Evolutionary conservation across 2,329 filamentous ascomycete genomes (phyloP).

Genomic region (Phialemoniopsis sp.): DNA sequence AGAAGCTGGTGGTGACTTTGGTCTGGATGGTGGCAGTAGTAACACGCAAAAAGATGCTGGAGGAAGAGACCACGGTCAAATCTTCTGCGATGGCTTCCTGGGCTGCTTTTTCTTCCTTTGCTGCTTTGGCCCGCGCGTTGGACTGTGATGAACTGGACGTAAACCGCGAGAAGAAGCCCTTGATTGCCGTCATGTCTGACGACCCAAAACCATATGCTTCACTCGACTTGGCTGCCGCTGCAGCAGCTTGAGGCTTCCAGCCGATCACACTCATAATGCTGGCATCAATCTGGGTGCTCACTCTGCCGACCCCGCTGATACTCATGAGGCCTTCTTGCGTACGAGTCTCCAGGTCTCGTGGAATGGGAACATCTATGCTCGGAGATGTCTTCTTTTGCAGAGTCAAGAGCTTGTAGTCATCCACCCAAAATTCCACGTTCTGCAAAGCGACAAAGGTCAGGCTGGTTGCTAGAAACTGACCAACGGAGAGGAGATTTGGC

Average conservation of each 20-base stretch:
- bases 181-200: slow-evolving; percentile 57
- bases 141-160: slow-evolving; percentile 52
- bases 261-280: slow-evolving; percentile 83
- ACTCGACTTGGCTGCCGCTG: slow-evolving; percentile 32
- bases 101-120: slow-evolving; percentile 57
- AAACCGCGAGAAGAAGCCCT: slow-evolving; percentile 78
- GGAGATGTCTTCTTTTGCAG: slow-evolving; percentile 85
- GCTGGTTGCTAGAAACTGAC: slow-evolving; percentile 91
- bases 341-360: slow-evolving; percentile 72
- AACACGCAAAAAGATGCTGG: slow-evolving; percentile 83
- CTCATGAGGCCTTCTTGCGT: slow-evolving; percentile 90
- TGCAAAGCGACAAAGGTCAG: slow-evolving; percentile 91
- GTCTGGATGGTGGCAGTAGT: slow-evolving; percentile 81
- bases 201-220: slow-evolving; percentile 46
- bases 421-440: slow-evolving; percentile 83
- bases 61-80: slow-evolving; percentile 64
- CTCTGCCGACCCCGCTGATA: slow-evolving; percentile 73
- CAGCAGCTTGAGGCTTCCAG: slow-evolving; percentile 61
- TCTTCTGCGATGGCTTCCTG: slow-evolving; percentile 66
- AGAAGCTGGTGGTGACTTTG: slow-evolving; percentile 66
- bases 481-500: slow-evolving; percentile 79
- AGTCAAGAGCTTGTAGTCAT: slow-evolving; percentile 76
- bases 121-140: slow-evolving; percentile 47
- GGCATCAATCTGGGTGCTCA: slow-evolving; percentile 89
- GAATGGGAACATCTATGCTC: slow-evolving; percentile 66